Percentiles rank a stretch among this genome's conserved stretches.
Evolutionary conservation across 1,284 basidiomycete species (phyloP).

Genomic region (Cystobasidium slooffiae): DNA sequence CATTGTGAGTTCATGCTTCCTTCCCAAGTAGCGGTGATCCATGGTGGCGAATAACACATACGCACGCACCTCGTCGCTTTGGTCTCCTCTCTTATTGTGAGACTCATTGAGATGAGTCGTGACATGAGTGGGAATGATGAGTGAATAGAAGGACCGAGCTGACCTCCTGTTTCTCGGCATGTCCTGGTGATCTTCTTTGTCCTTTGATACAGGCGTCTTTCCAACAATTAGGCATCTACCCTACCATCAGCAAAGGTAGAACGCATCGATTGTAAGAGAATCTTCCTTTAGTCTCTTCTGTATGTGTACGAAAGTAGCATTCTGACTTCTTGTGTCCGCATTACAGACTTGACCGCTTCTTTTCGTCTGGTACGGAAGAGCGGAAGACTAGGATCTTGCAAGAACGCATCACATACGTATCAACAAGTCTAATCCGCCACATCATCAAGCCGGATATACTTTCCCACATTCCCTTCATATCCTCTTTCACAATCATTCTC

Average conservation of each 20-base stretch:
- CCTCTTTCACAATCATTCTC: background rate
- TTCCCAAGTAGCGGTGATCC: background rate
- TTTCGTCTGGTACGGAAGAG: too few species aligned
- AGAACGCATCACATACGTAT: too few species aligned
- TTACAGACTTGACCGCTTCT: too few species aligned
- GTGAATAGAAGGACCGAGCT: background rate
- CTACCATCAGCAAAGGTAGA: too few species aligned
- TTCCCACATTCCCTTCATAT: conserved; percentile 2
- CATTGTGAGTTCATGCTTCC: background rate
- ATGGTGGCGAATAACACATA: background rate
- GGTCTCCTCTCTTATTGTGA: background rate
- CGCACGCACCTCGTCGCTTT: background rate
- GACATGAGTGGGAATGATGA: background rate
- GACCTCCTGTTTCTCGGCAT: background rate
- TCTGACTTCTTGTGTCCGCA: too few species aligned
- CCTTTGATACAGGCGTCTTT: too few species aligned
- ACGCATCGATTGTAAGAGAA: too few species aligned
- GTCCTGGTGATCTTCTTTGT: background rate
- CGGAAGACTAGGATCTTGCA: too few species aligned
- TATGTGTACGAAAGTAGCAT: too few species aligned
- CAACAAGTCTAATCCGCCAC: background rate
- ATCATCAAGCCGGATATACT: background rate
- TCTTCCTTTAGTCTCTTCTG: too few species aligned
- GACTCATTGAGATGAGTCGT: too few species aligned
- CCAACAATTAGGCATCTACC: too few species aligned